A percentile compares a stretch with the other conserved stretches of the same genome.
These are phyloP conservation scores for Capsella rubella DNA, from an alignment of 441 rosid genomes.

Conservation along the genomic window DNA sequence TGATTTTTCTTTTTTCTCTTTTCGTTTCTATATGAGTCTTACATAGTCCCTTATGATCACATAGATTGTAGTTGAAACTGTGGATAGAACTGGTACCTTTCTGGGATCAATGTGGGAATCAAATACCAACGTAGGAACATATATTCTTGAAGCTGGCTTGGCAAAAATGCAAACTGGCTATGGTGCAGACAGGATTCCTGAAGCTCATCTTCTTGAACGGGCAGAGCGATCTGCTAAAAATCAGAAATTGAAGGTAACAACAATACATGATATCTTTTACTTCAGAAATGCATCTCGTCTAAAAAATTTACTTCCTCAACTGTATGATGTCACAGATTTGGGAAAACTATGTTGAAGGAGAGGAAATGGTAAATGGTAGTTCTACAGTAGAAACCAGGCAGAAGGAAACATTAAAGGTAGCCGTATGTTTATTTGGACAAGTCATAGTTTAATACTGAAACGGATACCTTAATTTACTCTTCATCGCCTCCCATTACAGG, in stretches of 20 bases:
- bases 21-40: conserved; percentile 21
- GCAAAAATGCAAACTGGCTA: conserved; percentile 89
- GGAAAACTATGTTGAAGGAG: conserved; percentile 99
- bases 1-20: conserved; percentile 17
- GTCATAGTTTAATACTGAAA: conserved; percentile 19
- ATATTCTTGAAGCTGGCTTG: conserved; percentile 93
- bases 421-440: not conserved
- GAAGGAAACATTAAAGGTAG: conserved; percentile 88
- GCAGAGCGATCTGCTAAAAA: conserved; percentile 90
- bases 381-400: conserved; percentile 75
- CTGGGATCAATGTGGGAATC: conserved; percentile 97
- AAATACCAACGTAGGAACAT: conserved; percentile 69
- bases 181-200: conserved; percentile 82
- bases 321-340: conserved; percentile 64
- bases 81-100: conserved; percentile 95
- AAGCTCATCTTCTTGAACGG: conserved; percentile 81
- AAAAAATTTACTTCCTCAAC: conserved; percentile 24
- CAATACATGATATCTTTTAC: conserved; percentile 1
- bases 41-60: conserved; percentile 34
- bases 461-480: conserved; percentile 10
- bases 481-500: conserved; percentile 54
- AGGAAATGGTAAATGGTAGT: conserved; percentile 69
- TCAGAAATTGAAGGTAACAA: conserved; percentile 83
- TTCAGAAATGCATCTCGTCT: not conserved
- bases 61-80: conserved; percentile 91